Conservation (phyloP, 2,329 filamentous ascomycete genomes). For the Hyphodiscus sp. region DNA sequence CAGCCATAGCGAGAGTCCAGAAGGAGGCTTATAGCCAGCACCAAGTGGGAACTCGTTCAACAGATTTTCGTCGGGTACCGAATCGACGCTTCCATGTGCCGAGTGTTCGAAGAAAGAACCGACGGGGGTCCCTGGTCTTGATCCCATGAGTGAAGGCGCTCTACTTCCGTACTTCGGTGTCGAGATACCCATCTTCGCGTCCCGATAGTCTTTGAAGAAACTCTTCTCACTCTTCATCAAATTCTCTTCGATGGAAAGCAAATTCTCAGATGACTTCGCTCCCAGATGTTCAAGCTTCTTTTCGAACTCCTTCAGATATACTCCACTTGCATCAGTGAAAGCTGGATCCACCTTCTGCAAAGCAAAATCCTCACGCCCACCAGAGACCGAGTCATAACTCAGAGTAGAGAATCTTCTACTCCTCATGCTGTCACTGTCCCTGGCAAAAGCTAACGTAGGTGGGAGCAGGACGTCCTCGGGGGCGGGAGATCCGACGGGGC, state of each 20-base stretch:
- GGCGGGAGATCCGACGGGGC: constrained; percentile 1
- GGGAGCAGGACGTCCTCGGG: constrained; percentile 10
- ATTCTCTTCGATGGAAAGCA: constrained; percentile 59
- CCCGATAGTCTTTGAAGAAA: constrained; percentile 55
- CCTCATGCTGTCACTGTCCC: not conserved
- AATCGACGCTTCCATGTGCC: not conserved
- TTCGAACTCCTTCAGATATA: constrained; percentile 54
- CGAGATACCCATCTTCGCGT: constrained; percentile 46
- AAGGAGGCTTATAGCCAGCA: constrained; percentile 44
- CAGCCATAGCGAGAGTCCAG: constrained; percentile 47
- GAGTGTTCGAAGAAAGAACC: constrained; percentile 5
- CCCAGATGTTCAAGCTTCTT: constrained; percentile 47
- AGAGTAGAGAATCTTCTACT: constrained; percentile 35
- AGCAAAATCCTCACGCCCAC: constrained; percentile 54
- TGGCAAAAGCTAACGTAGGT: constrained; percentile 5
- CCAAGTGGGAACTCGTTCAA: constrained; percentile 45
- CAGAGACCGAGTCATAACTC: constrained; percentile 42
- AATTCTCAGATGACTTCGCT: constrained; percentile 49
- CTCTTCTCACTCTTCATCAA: constrained; percentile 59
- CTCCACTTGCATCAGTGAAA: constrained; percentile 58
- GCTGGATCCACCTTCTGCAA: constrained; percentile 61
- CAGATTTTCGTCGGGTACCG: constrained; percentile 1
- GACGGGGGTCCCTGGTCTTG: constrained; percentile 1
- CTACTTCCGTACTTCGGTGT: constrained; percentile 1
- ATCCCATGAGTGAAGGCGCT: constrained; percentile 1